Evolutionary conservation across 352 stramenopile genomes (phyloP).

Genomic region (Phytophthora foliorum): DNA sequence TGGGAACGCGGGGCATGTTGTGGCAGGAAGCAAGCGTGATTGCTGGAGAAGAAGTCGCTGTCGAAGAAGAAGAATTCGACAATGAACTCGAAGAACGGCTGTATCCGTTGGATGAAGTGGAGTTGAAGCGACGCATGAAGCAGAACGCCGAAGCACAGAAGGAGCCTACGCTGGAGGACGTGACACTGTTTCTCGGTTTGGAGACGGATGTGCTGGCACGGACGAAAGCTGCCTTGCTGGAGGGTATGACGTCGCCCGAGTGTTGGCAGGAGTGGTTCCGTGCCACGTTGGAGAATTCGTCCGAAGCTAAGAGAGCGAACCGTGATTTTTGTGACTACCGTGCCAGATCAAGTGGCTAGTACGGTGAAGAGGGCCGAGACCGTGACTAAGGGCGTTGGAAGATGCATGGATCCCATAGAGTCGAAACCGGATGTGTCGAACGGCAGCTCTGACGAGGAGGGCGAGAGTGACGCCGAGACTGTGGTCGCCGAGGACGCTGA

Average conservation of each 20-base stretch:
- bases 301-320: not conserved
- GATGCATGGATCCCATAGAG: too few relatives aligned
- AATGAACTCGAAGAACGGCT: conserved; percentile 8
- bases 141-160: not conserved
- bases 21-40: not conserved
- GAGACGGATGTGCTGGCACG: not conserved
- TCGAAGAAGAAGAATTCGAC: not conserved
- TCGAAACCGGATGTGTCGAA: too few relatives aligned
- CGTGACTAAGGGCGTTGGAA: too few relatives aligned
- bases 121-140: not conserved
- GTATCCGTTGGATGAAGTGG: conserved; percentile 5
- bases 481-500: not conserved
- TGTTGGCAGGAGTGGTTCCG: not conserved
- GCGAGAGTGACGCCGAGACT: not conserved
- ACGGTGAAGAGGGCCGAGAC: not conserved
- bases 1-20: too few relatives aligned
- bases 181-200: not conserved
- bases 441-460: not conserved
- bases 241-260: not conserved
- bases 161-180: not conserved
- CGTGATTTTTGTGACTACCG: not conserved
- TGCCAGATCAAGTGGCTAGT: not conserved
- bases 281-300: not conserved
- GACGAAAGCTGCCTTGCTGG: not conserved
- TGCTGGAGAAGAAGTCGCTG: not conserved